Evolutionary conservation across 352 stramenopile species (phyloP), one percentile per base, ranked within the genome.

Genomic region (Phytophthora macrochlamydospora): DNA sequence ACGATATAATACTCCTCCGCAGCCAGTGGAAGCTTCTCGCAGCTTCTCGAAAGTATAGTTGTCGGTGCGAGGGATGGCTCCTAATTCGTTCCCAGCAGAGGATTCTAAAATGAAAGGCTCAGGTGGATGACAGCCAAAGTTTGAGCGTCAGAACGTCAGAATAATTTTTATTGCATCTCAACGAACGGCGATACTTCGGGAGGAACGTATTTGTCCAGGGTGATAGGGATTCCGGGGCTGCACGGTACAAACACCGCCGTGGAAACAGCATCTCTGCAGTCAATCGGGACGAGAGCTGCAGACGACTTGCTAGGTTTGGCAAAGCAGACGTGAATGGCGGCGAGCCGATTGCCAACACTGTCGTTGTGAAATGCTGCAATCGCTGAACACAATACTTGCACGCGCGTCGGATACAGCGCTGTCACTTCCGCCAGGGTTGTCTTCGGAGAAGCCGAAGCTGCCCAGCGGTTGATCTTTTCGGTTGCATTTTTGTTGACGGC

Each of bases 311-410:
- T 24, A 42, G 71, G 67, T 50, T 79, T 76, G 28, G 44, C 49
- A 48, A 76, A 86, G 57, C 78, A 86, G 33, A 73, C 76, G 9
- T 78, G 78, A 28, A 86, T 71, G 2, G 65, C 65, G 43, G 71
- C 64, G 12, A 86, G 62, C 2, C 59, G 64, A 49, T 83, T 83
- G 14, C 53, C 52, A 64, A 29, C 28, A 6, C 33, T 57, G 40
- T 31, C 32, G 0, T 44, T 40, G 50, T 53, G 58, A 18, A 69
- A 43, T 12, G 56, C 40, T 1, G 49, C 46, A 52, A 64, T 32
- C 24, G 65, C 70, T 2, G 78, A 87, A 56, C 78, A 87, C 38
- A 87, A 55, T 4, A 87, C 55, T 18, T 78, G 63, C 11, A 81
- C 67, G 12, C 66, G 61, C 7, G 62, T 78, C 24, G 56, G 13